Evolutionary conservation across 345 rosid species (phyloP), one percentile per base, ranked within the genome.

Genomic region (Lepidium didymum): DNA sequence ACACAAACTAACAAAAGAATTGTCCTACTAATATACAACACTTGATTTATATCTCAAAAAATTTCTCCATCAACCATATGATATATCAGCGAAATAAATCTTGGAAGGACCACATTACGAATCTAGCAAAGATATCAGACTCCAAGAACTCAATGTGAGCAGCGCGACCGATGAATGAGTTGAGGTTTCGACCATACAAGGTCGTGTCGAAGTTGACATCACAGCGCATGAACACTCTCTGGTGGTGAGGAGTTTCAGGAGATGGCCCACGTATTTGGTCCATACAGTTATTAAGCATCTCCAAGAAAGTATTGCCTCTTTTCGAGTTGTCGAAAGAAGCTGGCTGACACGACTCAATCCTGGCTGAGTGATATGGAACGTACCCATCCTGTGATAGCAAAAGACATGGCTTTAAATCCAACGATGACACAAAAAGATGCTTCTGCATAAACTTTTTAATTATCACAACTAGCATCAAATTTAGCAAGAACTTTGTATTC

Each of bases 81-180:
- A 37, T 58, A 76, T 43, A 10, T 74, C 80, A 87, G 49, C 79
- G 79, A 70, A 91, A 95, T 10, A 91, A 51, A 60, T 89, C 90
- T 2, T 74, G 90, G 81, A 87, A 95, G 38, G 99, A 91, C 99
- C 98, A 89, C 96, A 95, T 91, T 29, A 89, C 77, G 87, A 91
- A 89, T 74, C 84, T 83, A 25, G 88, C 96, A 70, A 85, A 95
- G 69, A 83, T 64, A 69, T 95, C 97, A 1, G 97, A 79, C 81
- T 95, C 98, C 77, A 95, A 68, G 81, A 95, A 91, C 76, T 95
- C 99, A 1, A 95, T 91, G 58, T 95, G 99, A 41, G 99, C 99
- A 45, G 99, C 96, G 6, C 97, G 81, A 1, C 99, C 99, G 2
- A 95, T 89, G 68, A 89, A 77, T 18, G 96, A 64, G 83, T 95